Conservation (phyloP, 805 yeast genomes). For the Hanseniaspora lachancei region DNA sequence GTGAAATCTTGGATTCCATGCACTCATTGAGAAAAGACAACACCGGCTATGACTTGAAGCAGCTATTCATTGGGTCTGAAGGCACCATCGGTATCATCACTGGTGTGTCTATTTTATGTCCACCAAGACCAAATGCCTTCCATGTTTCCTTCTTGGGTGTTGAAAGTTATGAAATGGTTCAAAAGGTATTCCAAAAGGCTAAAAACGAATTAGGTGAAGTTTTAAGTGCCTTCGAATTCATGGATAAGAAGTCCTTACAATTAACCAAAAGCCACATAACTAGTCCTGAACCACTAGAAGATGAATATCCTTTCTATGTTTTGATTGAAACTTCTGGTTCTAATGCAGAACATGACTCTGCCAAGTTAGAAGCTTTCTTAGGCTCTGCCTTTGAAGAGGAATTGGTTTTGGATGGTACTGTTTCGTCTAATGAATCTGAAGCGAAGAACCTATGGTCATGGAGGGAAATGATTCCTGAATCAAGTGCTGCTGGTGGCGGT, state of each 20-base stretch:
- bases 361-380: slow-evolving; percentile 70
- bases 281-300: slow-evolving; percentile 61
- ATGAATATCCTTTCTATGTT: slow-evolving; percentile 74
- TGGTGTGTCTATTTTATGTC: slow-evolving; percentile 79
- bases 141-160: slow-evolving; percentile 85
- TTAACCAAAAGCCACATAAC: slow-evolving; percentile 51
- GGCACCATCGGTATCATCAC: slow-evolving; percentile 87
- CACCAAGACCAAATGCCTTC: slow-evolving; percentile 71
- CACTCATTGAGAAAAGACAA: slow-evolving; percentile 84
- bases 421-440: slow-evolving; percentile 91
- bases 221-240: slow-evolving; percentile 83
- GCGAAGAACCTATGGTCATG: slow-evolving; percentile 75
- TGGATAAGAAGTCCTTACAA: slow-evolving; percentile 63
- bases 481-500: slow-evolving; percentile 74
- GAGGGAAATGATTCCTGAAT: slow-evolving; percentile 92
- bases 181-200: slow-evolving; percentile 65
- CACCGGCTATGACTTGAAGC: slow-evolving; percentile 89
- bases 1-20: slow-evolving; percentile 66
- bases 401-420: slow-evolving; percentile 79
- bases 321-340: slow-evolving; percentile 95
- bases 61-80: slow-evolving; percentile 84
- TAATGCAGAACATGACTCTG: slow-evolving; percentile 83
- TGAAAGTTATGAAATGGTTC: slow-evolving; percentile 70
- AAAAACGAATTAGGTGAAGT: slow-evolving; percentile 70
- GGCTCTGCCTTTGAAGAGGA: slow-evolving; percentile 78